Conservation (phyloP, 257 asterid genomes). For the Solanum chiquidenum region DNA sequence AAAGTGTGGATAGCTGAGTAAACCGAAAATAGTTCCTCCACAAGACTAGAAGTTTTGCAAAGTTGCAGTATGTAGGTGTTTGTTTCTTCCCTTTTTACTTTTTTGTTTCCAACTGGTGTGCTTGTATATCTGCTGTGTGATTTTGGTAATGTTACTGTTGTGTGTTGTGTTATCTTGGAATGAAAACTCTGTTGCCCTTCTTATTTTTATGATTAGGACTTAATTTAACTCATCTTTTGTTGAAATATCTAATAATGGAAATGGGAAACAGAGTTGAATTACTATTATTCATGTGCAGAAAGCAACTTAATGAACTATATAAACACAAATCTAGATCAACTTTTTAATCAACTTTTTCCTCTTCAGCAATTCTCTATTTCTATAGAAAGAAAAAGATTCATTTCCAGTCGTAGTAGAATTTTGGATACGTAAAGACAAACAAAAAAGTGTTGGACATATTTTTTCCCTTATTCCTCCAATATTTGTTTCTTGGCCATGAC, state of each 20-base stretch:
- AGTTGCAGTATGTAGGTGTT: background rate
- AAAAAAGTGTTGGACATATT: background rate
- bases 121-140: background rate
- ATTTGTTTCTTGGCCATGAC: background rate
- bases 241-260: background rate
- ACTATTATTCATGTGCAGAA: background rate
- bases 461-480: background rate
- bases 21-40: conserved; percentile 2
- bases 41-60: conserved; percentile 14
- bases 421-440: background rate
- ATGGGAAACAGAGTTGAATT: background rate
- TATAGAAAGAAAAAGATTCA: background rate
- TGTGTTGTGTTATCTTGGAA: background rate
- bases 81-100: too few species aligned
- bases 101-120: background rate
- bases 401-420: background rate
- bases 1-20: background rate
- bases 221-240: background rate
- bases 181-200: background rate
- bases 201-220: background rate
- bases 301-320: background rate
- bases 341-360: background rate
- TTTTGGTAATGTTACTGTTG: background rate
- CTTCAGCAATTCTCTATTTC: background rate
- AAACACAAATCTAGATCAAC: background rate